These are phyloP conservation scores for Naganishia cerealis DNA, from an alignment of 1,284 basidiomycete species.

Conservation along the genomic window DNA sequence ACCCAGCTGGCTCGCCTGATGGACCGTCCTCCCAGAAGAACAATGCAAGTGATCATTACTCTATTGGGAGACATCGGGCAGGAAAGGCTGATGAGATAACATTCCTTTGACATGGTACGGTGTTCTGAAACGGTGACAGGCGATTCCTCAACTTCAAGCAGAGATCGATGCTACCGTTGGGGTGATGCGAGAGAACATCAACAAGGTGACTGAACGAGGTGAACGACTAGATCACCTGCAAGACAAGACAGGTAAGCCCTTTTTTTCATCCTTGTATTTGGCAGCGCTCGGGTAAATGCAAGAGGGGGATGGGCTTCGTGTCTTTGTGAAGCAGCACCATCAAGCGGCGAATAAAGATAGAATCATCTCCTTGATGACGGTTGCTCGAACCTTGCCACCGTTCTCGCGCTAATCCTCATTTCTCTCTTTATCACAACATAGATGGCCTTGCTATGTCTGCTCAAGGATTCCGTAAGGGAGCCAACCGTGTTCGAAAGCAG, in stretches of 20 bases:
- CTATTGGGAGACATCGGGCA: not conserved
- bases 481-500: constrained; percentile 95
- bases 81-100: not conserved
- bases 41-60: not conserved
- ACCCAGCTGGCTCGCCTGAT: constrained; percentile 40
- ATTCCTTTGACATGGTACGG: not conserved
- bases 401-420: not conserved
- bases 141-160: constrained; percentile 87
- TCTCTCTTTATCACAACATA: constrained; percentile 47
- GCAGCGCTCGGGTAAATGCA: not conserved
- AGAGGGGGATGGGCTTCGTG: too few relatives aligned
- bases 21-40: not conserved
- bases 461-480: constrained; percentile 95
- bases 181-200: constrained; percentile 97
- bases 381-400: not conserved
- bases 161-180: constrained; percentile 94
- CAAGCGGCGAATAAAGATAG: not conserved
- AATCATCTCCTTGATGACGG: not conserved
- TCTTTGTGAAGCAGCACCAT: not conserved
- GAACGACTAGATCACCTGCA: constrained; percentile 91
- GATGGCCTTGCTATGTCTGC: constrained; percentile 98
- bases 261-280: constrained; percentile 4
- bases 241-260: constrained; percentile 89
- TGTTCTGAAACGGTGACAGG: not conserved
- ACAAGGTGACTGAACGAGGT: constrained; percentile 81